These are phyloP conservation scores for Yamadazyma trypodendri DNA, from an alignment of 1,139 yeast species.

Conservation along the genomic window DNA sequence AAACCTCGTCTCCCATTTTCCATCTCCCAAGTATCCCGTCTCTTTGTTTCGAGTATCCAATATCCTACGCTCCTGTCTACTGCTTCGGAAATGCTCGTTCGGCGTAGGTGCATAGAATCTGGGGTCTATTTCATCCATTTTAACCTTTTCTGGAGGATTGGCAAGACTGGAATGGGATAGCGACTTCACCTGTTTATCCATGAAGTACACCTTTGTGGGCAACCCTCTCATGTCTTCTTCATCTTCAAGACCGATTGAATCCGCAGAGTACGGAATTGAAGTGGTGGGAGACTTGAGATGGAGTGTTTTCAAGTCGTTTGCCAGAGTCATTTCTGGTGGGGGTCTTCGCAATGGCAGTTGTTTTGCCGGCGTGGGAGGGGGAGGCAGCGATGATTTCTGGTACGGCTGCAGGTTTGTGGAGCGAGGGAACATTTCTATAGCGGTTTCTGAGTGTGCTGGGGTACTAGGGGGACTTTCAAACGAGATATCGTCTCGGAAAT, in stretches of 20 bases:
- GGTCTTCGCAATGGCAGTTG: constrained; percentile 20
- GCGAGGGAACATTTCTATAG: not conserved
- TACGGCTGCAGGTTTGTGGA: constrained; percentile 4
- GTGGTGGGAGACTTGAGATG: constrained; percentile 17
- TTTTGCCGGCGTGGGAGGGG: not conserved
- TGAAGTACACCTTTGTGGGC: constrained; percentile 37
- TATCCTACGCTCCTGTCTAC: constrained; percentile 18
- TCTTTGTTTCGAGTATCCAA: constrained; percentile 26
- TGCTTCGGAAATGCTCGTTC: constrained; percentile 30
- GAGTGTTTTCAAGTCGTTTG: constrained; percentile 6
- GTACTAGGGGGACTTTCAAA: constrained; percentile 16
- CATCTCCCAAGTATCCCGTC: constrained; percentile 40
- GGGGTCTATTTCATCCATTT: constrained; percentile 43
- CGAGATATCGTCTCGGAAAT: constrained; percentile 5
- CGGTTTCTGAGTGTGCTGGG: constrained; percentile 13
- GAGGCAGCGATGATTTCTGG: not conserved
- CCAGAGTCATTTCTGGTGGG: constrained; percentile 15
- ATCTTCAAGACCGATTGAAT: constrained; percentile 38
- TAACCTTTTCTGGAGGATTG: constrained; percentile 19
- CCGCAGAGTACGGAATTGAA: constrained; percentile 46
- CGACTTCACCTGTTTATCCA: constrained; percentile 36
- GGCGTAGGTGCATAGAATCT: constrained; percentile 50
- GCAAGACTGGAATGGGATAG: constrained; percentile 23
- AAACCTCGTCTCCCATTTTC: constrained; percentile 33
- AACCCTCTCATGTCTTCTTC: constrained; percentile 17